Evolutionary conservation across 192 early-diverging fungal genomes (phyloP).

Genomic region (Backusella morwellensis): DNA sequence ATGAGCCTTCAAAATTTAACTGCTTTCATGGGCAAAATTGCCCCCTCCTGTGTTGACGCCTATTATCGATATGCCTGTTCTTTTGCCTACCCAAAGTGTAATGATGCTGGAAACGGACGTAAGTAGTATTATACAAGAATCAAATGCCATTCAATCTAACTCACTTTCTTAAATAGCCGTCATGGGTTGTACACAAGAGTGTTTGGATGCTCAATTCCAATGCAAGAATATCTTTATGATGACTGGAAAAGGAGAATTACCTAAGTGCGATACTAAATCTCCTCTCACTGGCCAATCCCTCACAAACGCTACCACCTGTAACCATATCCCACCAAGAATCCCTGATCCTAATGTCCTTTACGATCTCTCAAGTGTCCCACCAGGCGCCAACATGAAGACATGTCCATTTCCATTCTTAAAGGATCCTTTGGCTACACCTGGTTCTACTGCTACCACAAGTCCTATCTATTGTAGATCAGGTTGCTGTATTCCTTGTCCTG

Average conservation of each 20-base stretch:
- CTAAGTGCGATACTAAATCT: background rate
- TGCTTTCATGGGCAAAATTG: background rate
- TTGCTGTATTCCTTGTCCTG: conserved; percentile 56
- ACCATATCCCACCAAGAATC: conserved; percentile 3
- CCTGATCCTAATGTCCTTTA: background rate
- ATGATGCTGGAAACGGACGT: background rate
- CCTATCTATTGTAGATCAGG: conserved; percentile 36
- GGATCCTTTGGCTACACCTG: conserved; percentile 32
- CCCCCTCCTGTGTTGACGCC: conserved; percentile 25
- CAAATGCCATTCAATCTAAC: background rate
- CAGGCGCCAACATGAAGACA: conserved; percentile 13
- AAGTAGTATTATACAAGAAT: background rate
- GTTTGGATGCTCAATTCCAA: background rate
- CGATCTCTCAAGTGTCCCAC: conserved; percentile 24
- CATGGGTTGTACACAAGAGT: background rate
- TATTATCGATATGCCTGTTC: conserved; percentile 35
- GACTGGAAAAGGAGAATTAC: background rate
- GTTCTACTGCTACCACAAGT: conserved; percentile 20
- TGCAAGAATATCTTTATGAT: conserved; percentile 12
- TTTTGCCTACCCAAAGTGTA: conserved; percentile 30
- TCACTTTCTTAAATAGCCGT: background rate
- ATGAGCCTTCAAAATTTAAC: background rate
- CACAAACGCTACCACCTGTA: background rate
- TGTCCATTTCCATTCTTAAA: conserved; percentile 42
- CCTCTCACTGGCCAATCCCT: conserved; percentile 7